These are phyloP conservation scores for Candida boleticola DNA, from an alignment of 805 yeast genomes.

Conservation along the genomic window DNA sequence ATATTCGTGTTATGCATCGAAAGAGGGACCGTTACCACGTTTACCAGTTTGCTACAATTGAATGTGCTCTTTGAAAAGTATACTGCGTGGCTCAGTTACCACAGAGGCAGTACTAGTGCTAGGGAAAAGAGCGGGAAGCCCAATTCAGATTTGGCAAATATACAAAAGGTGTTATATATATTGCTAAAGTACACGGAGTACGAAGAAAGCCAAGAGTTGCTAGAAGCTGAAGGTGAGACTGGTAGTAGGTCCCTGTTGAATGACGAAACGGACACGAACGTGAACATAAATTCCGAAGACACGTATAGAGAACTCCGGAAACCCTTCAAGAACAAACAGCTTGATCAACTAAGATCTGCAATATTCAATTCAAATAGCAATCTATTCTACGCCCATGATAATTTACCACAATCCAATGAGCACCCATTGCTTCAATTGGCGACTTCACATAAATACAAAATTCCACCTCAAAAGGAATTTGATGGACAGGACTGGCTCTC, in stretches of 20 bases:
- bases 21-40: constrained; percentile 16
- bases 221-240: background rate
- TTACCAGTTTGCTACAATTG: constrained; percentile 18
- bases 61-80: constrained; percentile 7
- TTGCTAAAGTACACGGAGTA: background rate
- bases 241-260: too few species aligned
- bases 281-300: background rate
- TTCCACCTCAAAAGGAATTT: background rate
- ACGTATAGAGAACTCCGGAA: background rate
- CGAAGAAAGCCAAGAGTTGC: background rate
- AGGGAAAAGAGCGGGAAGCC: background rate
- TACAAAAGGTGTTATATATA: background rate
- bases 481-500: constrained; percentile 19
- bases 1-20: constrained; percentile 23
- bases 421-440: background rate
- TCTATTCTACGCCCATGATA: background rate
- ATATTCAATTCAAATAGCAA: background rate
- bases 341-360: background rate
- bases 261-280: too few species aligned
- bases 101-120: too few species aligned
- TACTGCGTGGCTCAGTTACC: background rate
- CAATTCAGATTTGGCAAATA: background rate
- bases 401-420: background rate
- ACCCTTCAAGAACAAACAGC: constrained; percentile 3
- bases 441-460: background rate